Evolutionary conservation across 2,329 filamentous ascomycete genomes (phyloP), one percentile per base, ranked within the genome.

Genomic region (Orbilia brochopaga): DNA sequence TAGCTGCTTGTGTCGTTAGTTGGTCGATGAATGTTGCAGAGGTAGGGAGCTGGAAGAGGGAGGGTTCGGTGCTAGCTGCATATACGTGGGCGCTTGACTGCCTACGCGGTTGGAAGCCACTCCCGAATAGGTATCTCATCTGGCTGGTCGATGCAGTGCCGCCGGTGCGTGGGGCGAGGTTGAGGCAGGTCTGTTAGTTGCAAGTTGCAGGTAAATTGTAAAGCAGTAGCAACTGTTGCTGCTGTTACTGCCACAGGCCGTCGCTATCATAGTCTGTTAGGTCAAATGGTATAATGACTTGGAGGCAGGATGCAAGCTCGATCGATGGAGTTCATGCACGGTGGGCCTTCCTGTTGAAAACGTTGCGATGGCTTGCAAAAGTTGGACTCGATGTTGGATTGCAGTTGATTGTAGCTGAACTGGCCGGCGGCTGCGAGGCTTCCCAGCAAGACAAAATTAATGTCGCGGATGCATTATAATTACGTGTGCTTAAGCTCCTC

Each of bases 41-140:
- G 37, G 13, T 15, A 37, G n/a, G 13, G 37, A 17, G 11, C 37
- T 42, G 11, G 37, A 42, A 42, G 37, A 42, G 37, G 37, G 37
- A 13, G 5, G 37, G 13, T 17, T 42, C 13, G 4, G 13, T 17
- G 37, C 15, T 42, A 17, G 37, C 37, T 42, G 37, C 37, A 42
- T 42, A 2, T 3, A 17, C 37, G 3, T 42, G 13, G 37, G 37
- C 37, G 37, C 37, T 42, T 42, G 11, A 13, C 3, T 6, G 37
- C 37, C 37, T 42, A 42, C 37, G 4, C 37, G 37, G 37, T 42
- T 42, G 37, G 37, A 42, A 42, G n/a, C 37, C 37, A 42, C 37
- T 42, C 37, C 37, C 37, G 37, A 42, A 42, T 4, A 42, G 37
- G 37, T 42, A 42, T 42, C 37, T 42, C 37, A 42, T 6, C 15